Conservation (phyloP, 805 yeast species). For the Wickerhamiella sorbophila region DNA sequence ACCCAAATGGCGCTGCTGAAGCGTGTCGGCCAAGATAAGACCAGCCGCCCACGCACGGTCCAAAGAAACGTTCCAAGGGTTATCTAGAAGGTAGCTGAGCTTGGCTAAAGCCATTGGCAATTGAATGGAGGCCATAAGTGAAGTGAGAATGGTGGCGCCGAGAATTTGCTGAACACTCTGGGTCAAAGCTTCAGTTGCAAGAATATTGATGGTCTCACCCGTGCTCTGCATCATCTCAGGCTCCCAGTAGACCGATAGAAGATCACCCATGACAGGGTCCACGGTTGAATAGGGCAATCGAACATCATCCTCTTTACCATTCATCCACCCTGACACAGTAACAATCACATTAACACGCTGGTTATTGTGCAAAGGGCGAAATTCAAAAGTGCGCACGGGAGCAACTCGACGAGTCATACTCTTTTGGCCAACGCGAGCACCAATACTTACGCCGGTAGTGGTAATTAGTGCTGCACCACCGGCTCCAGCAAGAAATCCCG, state of each 20-base stretch:
- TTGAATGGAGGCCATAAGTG: slow-evolving; percentile 85
- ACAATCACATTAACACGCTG: slow-evolving; percentile 74
- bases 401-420: slow-evolving; percentile 85
- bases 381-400: slow-evolving; percentile 84
- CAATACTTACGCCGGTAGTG: slow-evolving; percentile 77
- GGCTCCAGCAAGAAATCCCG: slow-evolving; percentile 85
- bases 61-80: slow-evolving; percentile 95
- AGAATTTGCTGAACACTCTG: slow-evolving; percentile 90
- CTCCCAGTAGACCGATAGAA: slow-evolving; percentile 88
- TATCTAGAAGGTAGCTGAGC: slow-evolving; percentile 75
- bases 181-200: slow-evolving; percentile 86
- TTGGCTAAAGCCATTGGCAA: slow-evolving; percentile 85
- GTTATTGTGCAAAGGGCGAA: slow-evolving; percentile 82
- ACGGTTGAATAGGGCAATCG: slow-evolving; percentile 91
- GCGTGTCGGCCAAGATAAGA: slow-evolving; percentile 73
- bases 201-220: slow-evolving; percentile 89
- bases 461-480: slow-evolving; percentile 95
- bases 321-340: slow-evolving; percentile 97
- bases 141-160: slow-evolving; percentile 79
- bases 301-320: slow-evolving; percentile 87
- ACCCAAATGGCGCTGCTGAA: slow-evolving; percentile 77
- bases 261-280: slow-evolving; percentile 96
- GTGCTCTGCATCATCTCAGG: slow-evolving; percentile 92
- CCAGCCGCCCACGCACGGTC: slow-evolving; percentile 98
- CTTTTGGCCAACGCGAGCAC: slow-evolving; percentile 72